phyloP scores from a whole-genome alignment of 179 eudicot species.

The Silene coronaria region DNA sequence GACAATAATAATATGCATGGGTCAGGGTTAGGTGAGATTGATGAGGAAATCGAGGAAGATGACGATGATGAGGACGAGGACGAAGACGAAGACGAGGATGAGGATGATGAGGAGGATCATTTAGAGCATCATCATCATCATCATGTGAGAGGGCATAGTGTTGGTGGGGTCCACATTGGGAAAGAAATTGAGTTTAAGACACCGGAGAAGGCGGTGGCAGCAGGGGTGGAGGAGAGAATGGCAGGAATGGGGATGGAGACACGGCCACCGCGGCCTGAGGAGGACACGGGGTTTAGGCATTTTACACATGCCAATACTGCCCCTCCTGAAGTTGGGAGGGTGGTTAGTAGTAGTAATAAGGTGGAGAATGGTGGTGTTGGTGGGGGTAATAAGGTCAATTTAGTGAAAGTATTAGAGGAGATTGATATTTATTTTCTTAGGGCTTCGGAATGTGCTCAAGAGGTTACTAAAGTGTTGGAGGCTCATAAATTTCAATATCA shows the following conservation, averaged over 20 bases:
- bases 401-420: slow-evolving; percentile 62
- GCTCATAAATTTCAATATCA: slow-evolving; percentile 86
- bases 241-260: slow-evolving; percentile 23
- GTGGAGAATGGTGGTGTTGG: slow-evolving; percentile 12
- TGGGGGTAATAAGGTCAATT: slow-evolving; percentile 46
- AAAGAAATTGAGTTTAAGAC: slow-evolving; percentile 46
- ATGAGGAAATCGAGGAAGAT: slow-evolving; percentile 35
- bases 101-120: slow-evolving; percentile 29
- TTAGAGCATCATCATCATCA: not conserved
- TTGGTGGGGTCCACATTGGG: slow-evolving; percentile 1
- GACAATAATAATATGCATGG: slow-evolving; percentile 41
- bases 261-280: slow-evolving; percentile 25
- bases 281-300: slow-evolving; percentile 31
- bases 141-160: slow-evolving; percentile 1
- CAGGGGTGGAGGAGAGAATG: slow-evolving; percentile 39
- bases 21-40: slow-evolving; percentile 36
- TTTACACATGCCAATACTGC: slow-evolving; percentile 82
- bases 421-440: slow-evolving; percentile 86
- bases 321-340: slow-evolving; percentile 47
- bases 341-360: slow-evolving; percentile 19
- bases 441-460: slow-evolving; percentile 83
- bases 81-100: slow-evolving; percentile 33
- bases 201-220: slow-evolving; percentile 50
- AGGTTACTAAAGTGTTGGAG: slow-evolving; percentile 88
- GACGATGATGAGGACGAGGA: slow-evolving; percentile 39